Evolutionary conservation across 108 stramenopile species (phyloP).

Genomic region (Cyclotella kingstonii): DNA sequence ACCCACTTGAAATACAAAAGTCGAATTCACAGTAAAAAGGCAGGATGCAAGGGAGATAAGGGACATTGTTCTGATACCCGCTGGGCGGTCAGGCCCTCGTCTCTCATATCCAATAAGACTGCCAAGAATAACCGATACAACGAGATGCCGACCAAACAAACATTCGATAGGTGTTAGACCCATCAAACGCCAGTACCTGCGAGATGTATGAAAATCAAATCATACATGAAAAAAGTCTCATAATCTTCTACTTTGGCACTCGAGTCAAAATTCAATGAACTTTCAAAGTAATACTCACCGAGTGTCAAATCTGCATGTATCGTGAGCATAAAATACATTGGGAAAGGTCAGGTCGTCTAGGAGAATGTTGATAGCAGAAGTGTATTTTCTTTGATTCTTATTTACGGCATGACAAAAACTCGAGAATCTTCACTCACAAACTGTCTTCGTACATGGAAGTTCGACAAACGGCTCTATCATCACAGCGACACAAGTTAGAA

Average conservation of each 20-base stretch:
- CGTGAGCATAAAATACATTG: slow-evolving; percentile 55
- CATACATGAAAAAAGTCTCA: too few species aligned
- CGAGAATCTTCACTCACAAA: too few species aligned
- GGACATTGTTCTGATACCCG: slow-evolving; percentile 90
- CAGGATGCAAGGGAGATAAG: slow-evolving; percentile 85
- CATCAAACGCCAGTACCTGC: slow-evolving; percentile 47
- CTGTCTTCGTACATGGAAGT: slow-evolving; percentile 19
- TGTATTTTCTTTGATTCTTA: too few species aligned
- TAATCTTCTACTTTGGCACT: too few species aligned
- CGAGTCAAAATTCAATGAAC: too few species aligned
- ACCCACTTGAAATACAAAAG: slow-evolving; percentile 77
- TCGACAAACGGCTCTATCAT: slow-evolving; percentile 15
- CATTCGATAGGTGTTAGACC: slow-evolving; percentile 68
- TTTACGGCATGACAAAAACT: too few species aligned
- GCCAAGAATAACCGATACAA: slow-evolving; percentile 59
- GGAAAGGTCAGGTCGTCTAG: slow-evolving; percentile 26
- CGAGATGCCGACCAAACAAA: slow-evolving; percentile 65
- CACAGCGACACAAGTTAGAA: slow-evolving; percentile 13
- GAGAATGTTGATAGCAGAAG: too few species aligned
- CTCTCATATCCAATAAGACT: slow-evolving; percentile 85
- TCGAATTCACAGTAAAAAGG: slow-evolving; percentile 78
- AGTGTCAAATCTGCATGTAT: slow-evolving; percentile 44
- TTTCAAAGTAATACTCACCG: too few species aligned
- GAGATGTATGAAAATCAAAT: too few species aligned
- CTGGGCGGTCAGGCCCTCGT: slow-evolving; percentile 85